Evolutionary conservation across 2,329 filamentous ascomycete genomes (phyloP).

Genomic region (Diplodia intermedia): DNA sequence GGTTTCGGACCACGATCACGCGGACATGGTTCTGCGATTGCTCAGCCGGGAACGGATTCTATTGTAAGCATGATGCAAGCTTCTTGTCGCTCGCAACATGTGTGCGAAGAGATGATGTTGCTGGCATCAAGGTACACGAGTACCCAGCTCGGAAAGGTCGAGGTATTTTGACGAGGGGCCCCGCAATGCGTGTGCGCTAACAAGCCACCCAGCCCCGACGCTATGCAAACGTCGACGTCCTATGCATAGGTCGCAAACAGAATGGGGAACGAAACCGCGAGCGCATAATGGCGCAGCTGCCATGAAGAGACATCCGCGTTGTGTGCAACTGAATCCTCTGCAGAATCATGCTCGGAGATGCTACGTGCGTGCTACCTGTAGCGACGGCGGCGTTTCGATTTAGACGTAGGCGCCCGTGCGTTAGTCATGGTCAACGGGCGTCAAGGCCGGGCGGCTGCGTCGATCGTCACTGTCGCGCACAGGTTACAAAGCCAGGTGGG

Average conservation of each 20-base stretch:
- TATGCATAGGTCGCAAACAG: conserved; percentile 8
- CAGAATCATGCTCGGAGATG: not conserved
- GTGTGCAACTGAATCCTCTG: not conserved
- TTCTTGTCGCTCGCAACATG: not conserved
- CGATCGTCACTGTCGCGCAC: conserved; percentile 13
- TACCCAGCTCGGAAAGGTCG: conserved; percentile 10
- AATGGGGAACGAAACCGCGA: conserved; percentile 4
- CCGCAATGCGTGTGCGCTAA: not conserved
- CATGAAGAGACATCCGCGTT: not conserved
- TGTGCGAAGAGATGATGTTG: not conserved
- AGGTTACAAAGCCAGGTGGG: conserved; percentile 1
- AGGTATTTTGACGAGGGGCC: conserved; percentile 2
- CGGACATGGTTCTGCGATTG: not conserved
- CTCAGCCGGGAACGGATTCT: not conserved
- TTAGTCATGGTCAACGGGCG: conserved; percentile 21
- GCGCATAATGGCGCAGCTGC: not conserved
- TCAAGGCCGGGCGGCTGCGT: conserved; percentile 25
- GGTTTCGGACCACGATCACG: not conserved
- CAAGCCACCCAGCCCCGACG: not conserved
- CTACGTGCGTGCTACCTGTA: conserved; percentile 9
- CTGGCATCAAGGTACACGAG: not conserved
- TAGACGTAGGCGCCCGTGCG: conserved; percentile 20
- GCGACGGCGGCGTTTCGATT: not conserved
- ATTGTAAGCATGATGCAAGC: not conserved
- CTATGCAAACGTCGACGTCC: conserved; percentile 15